Base-by-base conservation (phyloP, 208 protist genomes). In the Lotmaria passim region DNA sequence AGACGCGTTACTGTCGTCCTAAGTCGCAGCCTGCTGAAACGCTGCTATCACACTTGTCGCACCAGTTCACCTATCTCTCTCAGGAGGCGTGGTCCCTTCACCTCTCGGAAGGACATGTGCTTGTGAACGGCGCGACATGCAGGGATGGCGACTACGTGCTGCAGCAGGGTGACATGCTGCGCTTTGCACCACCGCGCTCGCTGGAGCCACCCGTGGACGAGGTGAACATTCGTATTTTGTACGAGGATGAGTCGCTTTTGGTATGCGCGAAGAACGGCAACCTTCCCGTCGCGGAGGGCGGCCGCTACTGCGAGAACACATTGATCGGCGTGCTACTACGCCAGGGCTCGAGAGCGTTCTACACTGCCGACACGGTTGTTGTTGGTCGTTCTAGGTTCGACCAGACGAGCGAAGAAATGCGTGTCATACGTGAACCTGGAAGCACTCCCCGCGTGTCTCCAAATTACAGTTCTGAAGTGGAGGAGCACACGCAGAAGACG, bases 291-390 rank as follows among this genome's bases (percentile, higher is more conserved):
- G 72, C 89, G 0, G 87, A 97, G 58, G 92, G 92, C 14, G 92
- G 92, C 5, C 70, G 92, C 12, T 97, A 95, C 69, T 91, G 80
- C 17, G 50, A 78, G 57, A 93, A 97, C 74, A 95, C 90, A 12
- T 76, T 97, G 1, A 62, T 89, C 15, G 74, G 69, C 43, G 55
- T 93, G 12, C 65, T 94, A 4, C 62, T 68, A 19, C 75, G 83
- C 26, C 43, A 70, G 1, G 61, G 64, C 28, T 24, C 34, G 11
- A 15, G 11, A 19, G 26, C 61, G 19, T 67, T 69, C 24, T 34
- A 73, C 26, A 61, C 61, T 1, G 51, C 39, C 0, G 15, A 30
- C 15, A 79, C 66, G 24, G 28, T 56, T 1, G 21, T 51, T 10
- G 12, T 11, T 17, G 44, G 26, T 44, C 24, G 24, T 14, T 5